Evolutionary conservation across 768 basidiomycete genomes (phyloP), one percentile per base, ranked within the genome.

Genomic region (Amanita rubescens): DNA sequence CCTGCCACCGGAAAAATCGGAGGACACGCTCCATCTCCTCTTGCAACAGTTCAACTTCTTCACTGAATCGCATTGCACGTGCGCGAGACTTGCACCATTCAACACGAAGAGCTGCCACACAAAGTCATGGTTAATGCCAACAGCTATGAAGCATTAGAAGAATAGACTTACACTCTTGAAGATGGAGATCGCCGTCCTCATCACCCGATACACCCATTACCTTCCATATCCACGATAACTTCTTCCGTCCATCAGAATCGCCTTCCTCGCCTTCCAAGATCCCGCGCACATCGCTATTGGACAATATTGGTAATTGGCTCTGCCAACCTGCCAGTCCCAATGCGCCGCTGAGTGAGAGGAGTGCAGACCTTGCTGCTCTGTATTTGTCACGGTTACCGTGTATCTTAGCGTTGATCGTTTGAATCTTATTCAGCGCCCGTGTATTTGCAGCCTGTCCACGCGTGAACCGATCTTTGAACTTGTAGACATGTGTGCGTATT

Each of bases 21-120:
- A 58, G n/a, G 0, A 60, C 55, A 0, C 55, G 39, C 5, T 41
- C 22, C 64, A 66, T 67, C 39, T 67, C 65, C 30, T 64, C 63
- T 2, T n/a, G 6, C 12, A 67, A 41, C 3, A 66, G 49, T 5
- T 46, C 38, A 7, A 65, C 58, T 41, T 67, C 64, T 34, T 67
- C 65, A 0, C 42, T 22, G 54, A 62, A 67, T 25, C 48, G 59
- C 33, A 55, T 53, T 0, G 55, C 56, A 8, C 58, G 54, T 5
- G 62, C 62, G 10, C 49, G 22, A 7, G 61, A 56, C 30, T 59
- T 64, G 46, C 62, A 61, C 62, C 63, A 66, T 34, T 63, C 60
- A 20, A 67, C 56, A 0, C 46, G 46, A 11, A 67, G 50, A 0
- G 55, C 63, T 62, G 38, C n/a, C 27, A 17, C 37, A 22, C 12